Percentiles rank a stretch among this genome's conserved stretches.
phyloP scores from a whole-genome alignment of 768 basidiomycete genomes.

The Podaxis sp. region DNA sequence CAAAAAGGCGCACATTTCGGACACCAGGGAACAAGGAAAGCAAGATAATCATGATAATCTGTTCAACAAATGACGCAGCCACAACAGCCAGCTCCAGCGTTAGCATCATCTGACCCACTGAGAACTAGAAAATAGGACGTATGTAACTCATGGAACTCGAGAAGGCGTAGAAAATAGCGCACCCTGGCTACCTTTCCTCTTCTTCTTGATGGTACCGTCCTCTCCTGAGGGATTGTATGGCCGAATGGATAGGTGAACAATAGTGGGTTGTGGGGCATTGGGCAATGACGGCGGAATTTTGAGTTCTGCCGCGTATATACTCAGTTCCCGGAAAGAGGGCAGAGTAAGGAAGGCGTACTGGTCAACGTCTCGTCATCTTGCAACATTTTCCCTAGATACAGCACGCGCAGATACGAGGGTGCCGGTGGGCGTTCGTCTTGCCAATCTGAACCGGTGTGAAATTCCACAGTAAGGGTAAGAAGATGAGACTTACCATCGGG shows the following conservation, averaged over 20 bases:
- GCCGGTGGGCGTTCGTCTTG: slow-evolving; percentile 76
- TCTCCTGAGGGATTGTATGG: slow-evolving; percentile 52
- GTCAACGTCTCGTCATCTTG: slow-evolving; percentile 79
- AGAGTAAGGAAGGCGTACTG: slow-evolving; percentile 41
- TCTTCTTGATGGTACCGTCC: slow-evolving; percentile 58
- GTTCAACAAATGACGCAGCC: slow-evolving; percentile 19
- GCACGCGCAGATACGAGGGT: slow-evolving; percentile 72
- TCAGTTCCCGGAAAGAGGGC: not conserved
- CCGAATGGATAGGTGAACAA: slow-evolving; percentile 75
- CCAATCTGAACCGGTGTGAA: slow-evolving; percentile 69
- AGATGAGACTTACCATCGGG: too few relatives aligned
- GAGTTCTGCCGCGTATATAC: slow-evolving; percentile 26
- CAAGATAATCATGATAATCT: not conserved
- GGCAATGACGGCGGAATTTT: slow-evolving; percentile 32
- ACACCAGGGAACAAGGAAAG: not conserved
- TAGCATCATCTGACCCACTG: not conserved
- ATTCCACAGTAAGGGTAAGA: too few relatives aligned
- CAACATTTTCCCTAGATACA: slow-evolving; percentile 78
- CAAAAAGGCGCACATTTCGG: not conserved
- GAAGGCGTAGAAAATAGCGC: slow-evolving; percentile 15
- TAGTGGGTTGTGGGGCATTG: slow-evolving; percentile 44
- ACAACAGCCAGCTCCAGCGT: slow-evolving; percentile 16
- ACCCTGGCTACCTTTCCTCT: slow-evolving; percentile 32
- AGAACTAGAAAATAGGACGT: slow-evolving; percentile 3
- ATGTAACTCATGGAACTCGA: not conserved